Evolutionary conservation across 2,329 filamentous ascomycete species (phyloP).

Genomic region (Colletotrichum cordylinicola): DNA sequence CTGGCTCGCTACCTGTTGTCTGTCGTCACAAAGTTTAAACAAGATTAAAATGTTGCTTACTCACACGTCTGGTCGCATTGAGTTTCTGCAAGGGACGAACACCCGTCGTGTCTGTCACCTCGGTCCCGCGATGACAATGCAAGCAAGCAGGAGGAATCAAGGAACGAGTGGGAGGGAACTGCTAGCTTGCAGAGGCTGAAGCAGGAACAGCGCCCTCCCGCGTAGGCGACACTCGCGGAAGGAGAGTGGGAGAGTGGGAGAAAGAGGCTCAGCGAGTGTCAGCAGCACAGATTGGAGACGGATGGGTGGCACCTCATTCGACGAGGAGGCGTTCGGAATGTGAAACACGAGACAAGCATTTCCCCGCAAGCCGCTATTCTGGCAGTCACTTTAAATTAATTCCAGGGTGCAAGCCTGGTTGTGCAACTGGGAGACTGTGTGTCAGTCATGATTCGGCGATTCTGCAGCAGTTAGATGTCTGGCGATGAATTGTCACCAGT

Average conservation of each 20-base stretch:
- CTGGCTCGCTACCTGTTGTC: neutral
- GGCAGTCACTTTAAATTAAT: slow-evolving; percentile 3
- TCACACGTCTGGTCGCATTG: neutral
- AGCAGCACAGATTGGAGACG: neutral
- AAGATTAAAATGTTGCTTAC: neutral
- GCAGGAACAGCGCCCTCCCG: neutral
- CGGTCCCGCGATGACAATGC: neutral
- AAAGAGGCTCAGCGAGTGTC: neutral
- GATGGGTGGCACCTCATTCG: neutral
- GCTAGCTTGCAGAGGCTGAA: neutral
- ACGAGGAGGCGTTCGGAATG: neutral
- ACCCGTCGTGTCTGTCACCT: neutral
- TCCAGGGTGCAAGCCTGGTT: neutral
- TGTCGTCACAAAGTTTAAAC: neutral
- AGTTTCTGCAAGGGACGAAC: neutral
- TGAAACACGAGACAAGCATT: slow-evolving; percentile 22
- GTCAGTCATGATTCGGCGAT: neutral
- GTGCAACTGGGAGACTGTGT: neutral
- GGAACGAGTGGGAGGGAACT: neutral
- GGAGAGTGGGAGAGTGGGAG: neutral
- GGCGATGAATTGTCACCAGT: neutral
- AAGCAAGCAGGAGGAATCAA: neutral
- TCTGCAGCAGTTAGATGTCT: neutral
- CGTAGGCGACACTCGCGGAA: neutral
- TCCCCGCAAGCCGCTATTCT: slow-evolving; percentile 10